Base-by-base conservation (phyloP, 2,329 filamentous ascomycete genomes). In the Fusarium stilboides region DNA sequence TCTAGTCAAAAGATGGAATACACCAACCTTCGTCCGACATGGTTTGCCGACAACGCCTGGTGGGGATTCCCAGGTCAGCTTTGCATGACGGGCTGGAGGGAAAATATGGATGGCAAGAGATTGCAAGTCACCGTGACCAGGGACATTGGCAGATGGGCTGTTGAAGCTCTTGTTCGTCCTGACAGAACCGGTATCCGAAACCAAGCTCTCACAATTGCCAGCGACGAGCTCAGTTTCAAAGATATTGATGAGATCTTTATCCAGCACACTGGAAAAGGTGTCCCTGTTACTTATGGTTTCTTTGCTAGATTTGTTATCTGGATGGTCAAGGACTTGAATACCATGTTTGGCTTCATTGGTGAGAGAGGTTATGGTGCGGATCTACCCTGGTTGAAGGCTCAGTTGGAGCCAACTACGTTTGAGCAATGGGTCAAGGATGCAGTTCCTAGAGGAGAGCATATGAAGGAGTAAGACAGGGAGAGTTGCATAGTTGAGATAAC, bases 1-100 rank as follows among this genome's bases (percentile, higher is more conserved):
- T 31, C n/a, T 0, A 57, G 17, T 5, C 20, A 26, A n/a, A 31
- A 22, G 4, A 77, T 77, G 75, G 66, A 65, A 8, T 75, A 75
- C 39, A 74, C 74, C 0, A 76, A 77, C 26, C 51, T 78, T 15
- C 69, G 76, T 5, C 76, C 76, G 2, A 74, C 72, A 4, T 74
- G 72, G 72, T 74, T 74, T 24, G 71, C 69, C 10, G 72, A 74
- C 17, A 74, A 74, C 37, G 72, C 72, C 15, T 65, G 57, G 53
- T 74, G 72, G 72, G 72, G 72, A 0, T 74, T 74, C 44, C 63
- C 72, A 6, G 72, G 72, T 8, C 59, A 66, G 19, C 67, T 75
- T 4, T 75, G 72, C 31, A 75, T 75, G 71, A 74, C 72, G 8
- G 72, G 72, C 2, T 74, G 72, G 72, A 61, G 71, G 5, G 72